These are phyloP conservation scores for Triticum urartu DNA, from an alignment of 176 grass and related monocot species.

Conservation along the genomic window DNA sequence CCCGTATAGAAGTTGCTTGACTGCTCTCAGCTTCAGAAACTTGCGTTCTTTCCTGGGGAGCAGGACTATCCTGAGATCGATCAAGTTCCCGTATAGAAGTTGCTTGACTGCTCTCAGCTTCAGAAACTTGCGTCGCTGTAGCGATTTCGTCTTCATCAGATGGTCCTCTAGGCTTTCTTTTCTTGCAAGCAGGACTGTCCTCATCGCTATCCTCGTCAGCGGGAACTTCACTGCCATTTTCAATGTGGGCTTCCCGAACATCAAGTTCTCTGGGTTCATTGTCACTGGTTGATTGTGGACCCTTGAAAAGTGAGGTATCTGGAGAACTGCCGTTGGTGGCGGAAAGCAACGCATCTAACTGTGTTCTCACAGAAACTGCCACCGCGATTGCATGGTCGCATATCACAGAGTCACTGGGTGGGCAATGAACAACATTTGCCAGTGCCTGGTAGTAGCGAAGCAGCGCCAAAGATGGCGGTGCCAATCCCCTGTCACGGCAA, in stretches of 20 bases:
- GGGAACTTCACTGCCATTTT: neutral
- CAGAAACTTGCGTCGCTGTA: neutral
- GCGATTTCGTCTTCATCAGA: neutral
- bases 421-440: slow-evolving; percentile 67
- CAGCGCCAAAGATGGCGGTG: slow-evolving; percentile 56
- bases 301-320: neutral
- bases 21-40: too few species aligned
- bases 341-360: slow-evolving; percentile 55
- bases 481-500: slow-evolving; percentile 61
- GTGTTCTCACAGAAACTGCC: slow-evolving; percentile 67
- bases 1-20: too few species aligned
- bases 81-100: neutral
- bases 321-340: slow-evolving; percentile 15
- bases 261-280: slow-evolving; percentile 32
- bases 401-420: slow-evolving; percentile 64
- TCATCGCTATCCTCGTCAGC: neutral
- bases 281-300: slow-evolving; percentile 10
- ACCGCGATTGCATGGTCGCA: slow-evolving; percentile 76
- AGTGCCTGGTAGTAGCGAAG: slow-evolving; percentile 62
- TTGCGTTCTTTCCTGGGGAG: slow-evolving; percentile 23
- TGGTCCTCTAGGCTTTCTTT: neutral
- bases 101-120: slow-evolving; percentile 25
- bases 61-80: neutral
- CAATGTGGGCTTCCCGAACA: neutral
- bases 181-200: neutral